Percentiles rank a stretch among this genome's conserved stretches.
These are phyloP conservation scores for Drechslerella dactyloides DNA, from an alignment of 2,329 filamentous ascomycete species.

Conservation along the genomic window DNA sequence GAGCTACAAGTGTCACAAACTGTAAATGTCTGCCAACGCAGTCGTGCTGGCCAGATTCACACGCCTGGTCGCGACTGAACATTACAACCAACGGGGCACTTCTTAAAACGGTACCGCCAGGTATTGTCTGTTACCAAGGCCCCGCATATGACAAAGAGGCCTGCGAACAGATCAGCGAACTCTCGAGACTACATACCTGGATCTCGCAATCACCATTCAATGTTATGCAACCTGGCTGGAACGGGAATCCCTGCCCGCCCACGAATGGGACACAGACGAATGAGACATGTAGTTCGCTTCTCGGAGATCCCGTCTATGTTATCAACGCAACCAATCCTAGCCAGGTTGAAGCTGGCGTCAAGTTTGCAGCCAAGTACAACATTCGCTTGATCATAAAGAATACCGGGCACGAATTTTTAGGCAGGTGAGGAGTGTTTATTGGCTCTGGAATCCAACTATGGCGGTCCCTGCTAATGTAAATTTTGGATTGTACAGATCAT, in stretches of 20 bases:
- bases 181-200: constrained; percentile 56
- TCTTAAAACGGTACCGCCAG: constrained; percentile 57
- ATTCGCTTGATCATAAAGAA: constrained; percentile 57
- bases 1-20: constrained; percentile 12
- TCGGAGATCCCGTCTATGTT: constrained; percentile 56
- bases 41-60: constrained; percentile 57
- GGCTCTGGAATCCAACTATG: background rate
- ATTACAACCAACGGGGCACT: constrained; percentile 58
- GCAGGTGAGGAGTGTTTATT: constrained; percentile 50
- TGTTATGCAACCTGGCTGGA: constrained; percentile 51
- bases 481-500: constrained; percentile 46
- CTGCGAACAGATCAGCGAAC: constrained; percentile 52
- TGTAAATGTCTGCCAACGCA: constrained; percentile 53
- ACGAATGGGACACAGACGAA: constrained; percentile 58
- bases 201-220: constrained; percentile 56
- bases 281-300: constrained; percentile 52
- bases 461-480: background rate
- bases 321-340: constrained; percentile 56
- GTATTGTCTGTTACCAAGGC: constrained; percentile 56
- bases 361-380: constrained; percentile 57
- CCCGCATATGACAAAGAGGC: constrained; percentile 51
- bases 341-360: constrained; percentile 58
- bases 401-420: constrained; percentile 58
- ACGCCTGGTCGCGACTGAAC: constrained; percentile 58
- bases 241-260: constrained; percentile 59